Evolutionary conservation across 2,329 filamentous ascomycete species (phyloP).

Genomic region (Hypoxylon sp.): DNA sequence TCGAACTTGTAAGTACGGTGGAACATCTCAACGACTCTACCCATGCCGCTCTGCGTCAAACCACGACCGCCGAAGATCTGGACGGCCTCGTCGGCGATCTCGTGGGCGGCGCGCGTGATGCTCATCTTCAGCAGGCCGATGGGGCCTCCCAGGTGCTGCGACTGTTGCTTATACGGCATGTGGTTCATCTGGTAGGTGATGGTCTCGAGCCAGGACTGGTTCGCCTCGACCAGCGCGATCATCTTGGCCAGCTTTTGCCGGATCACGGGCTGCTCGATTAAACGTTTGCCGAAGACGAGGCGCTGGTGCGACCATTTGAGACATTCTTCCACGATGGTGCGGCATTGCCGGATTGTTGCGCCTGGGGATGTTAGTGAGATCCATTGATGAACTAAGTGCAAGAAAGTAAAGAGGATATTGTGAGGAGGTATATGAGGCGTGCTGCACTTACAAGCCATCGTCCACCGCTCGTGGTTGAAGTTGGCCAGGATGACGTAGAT

Average conservation of each 20-base stretch:
- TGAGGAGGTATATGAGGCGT: background rate
- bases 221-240: constrained; percentile 85
- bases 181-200: constrained; percentile 91
- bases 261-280: constrained; percentile 88
- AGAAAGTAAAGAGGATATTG: constrained; percentile 38
- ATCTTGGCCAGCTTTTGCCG: constrained; percentile 89
- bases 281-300: constrained; percentile 84
- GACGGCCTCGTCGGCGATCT: constrained; percentile 85
- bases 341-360: constrained; percentile 74
- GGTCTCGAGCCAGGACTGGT: constrained; percentile 87
- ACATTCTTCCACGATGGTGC: constrained; percentile 83
- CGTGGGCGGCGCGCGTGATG: constrained; percentile 81
- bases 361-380: constrained; percentile 52
- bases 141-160: constrained; percentile 81
- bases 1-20: constrained; percentile 88
- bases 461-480: constrained; percentile 90
- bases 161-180: constrained; percentile 84
- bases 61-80: constrained; percentile 90
- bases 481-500: constrained; percentile 88
- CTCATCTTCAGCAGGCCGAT: constrained; percentile 88
- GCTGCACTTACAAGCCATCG: constrained; percentile 72
- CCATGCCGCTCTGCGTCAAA: constrained; percentile 87
- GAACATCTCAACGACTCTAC: constrained; percentile 85
- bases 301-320: constrained; percentile 92
- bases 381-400: constrained; percentile 21